These are phyloP conservation scores for Arthrobotrys musiformis DNA, from an alignment of 2,329 filamentous ascomycete species.

Conservation along the genomic window DNA sequence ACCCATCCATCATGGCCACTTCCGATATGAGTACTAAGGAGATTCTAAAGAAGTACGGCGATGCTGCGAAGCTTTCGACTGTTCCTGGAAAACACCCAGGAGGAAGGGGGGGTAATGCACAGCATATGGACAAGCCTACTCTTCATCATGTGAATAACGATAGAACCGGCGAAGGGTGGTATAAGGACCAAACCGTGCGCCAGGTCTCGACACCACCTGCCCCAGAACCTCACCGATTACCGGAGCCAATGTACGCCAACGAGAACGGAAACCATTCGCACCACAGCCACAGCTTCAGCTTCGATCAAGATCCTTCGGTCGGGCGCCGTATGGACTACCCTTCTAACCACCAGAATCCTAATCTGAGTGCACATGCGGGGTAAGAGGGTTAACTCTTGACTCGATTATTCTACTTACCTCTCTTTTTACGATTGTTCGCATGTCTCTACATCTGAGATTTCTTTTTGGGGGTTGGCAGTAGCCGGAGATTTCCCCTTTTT, in stretches of 20 bases:
- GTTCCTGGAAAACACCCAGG: slow-evolving; percentile 63
- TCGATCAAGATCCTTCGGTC: slow-evolving; percentile 30
- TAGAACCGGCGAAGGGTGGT: slow-evolving; percentile 75
- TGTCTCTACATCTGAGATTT: slow-evolving; percentile 21
- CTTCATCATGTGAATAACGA: slow-evolving; percentile 83
- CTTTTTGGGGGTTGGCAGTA: not conserved
- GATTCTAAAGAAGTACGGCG: slow-evolving; percentile 91
- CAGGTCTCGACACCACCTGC: slow-evolving; percentile 72
- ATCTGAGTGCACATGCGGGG: slow-evolving; percentile 44
- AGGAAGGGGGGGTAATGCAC: slow-evolving; percentile 69
- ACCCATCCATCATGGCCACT: slow-evolving; percentile 82
- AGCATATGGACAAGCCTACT: slow-evolving; percentile 67
- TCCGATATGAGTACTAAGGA: slow-evolving; percentile 95
- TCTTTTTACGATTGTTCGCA: slow-evolving; percentile 18
- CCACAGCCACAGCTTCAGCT: slow-evolving; percentile 54
- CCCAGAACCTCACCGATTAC: slow-evolving; percentile 64
- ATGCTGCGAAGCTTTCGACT: slow-evolving; percentile 75
- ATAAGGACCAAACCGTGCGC: slow-evolving; percentile 84
- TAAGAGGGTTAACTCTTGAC: not conserved
- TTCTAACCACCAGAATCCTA: slow-evolving; percentile 35
- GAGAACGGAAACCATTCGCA: slow-evolving; percentile 50
- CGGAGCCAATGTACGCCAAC: slow-evolving; percentile 63
- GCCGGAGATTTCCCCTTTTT: slow-evolving; percentile 9
- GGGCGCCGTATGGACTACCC: slow-evolving; percentile 50
- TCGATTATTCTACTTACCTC: not conserved